A percentile compares a stretch with the other conserved stretches of the same genome.
Evolutionary conservation across 169 alveolate genomes (phyloP).

Genomic region (Plasmodium ovale): DNA sequence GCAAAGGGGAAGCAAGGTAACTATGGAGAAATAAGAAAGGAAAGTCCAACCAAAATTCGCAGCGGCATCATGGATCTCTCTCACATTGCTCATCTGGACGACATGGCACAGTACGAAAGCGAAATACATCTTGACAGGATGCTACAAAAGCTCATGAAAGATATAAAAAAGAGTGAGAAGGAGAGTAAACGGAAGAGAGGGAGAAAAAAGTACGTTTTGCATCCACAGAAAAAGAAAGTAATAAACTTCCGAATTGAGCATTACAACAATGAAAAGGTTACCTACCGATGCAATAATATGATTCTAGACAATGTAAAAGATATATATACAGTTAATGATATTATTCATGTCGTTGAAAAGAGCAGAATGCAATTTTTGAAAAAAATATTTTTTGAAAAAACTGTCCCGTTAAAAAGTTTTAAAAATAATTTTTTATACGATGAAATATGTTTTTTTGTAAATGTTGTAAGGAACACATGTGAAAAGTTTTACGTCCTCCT

Average conservation of each 20-base stretch:
- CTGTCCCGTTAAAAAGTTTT: constrained; percentile 21
- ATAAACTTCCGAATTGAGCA: constrained; percentile 21
- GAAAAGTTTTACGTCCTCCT: constrained; percentile 56
- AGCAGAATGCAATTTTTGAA: constrained; percentile 53
- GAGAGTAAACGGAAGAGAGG: not conserved
- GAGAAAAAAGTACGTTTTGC: not conserved
- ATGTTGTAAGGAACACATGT: constrained; percentile 29
- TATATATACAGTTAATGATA: constrained; percentile 22
- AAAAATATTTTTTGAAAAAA: constrained; percentile 52
- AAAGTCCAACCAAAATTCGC: no score
- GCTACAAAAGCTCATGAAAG: constrained; percentile 3
- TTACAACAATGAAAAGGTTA: constrained; percentile 25
- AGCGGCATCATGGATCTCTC: no score
- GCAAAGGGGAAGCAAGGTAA: not conserved
- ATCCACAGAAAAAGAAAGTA: constrained; percentile 1
- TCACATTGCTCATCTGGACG: no score
- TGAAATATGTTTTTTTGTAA: constrained; percentile 49
- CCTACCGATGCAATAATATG: constrained; percentile 58
- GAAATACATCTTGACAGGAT: not conserved
- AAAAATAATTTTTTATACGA: constrained; percentile 31
- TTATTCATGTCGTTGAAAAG: constrained; percentile 49
- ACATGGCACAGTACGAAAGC: not conserved
- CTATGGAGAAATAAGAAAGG: not conserved
- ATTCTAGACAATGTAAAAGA: constrained; percentile 43
- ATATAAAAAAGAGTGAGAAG: constrained; percentile 1